These are phyloP conservation scores for Pseudognaphalium luteoalbum DNA, from an alignment of 129 eudicot genomes.

Conservation along the genomic window DNA sequence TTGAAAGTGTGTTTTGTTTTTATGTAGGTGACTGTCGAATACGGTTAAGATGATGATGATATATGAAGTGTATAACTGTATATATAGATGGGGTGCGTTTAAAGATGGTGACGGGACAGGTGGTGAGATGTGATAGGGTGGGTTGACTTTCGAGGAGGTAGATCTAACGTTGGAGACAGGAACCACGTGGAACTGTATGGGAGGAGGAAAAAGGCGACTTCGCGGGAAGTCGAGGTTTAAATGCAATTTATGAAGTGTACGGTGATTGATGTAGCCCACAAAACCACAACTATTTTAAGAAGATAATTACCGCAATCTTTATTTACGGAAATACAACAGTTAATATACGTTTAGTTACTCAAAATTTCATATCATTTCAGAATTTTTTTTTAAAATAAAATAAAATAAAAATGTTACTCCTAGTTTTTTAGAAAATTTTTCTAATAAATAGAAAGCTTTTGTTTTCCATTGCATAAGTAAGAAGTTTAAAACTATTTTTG, in stretches of 20 bases:
- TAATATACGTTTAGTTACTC: no score
- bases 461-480: no score
- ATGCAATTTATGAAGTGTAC: neutral
- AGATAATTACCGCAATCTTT: no score
- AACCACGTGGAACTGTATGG: constrained; percentile 42
- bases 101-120: constrained; percentile 34
- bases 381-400: no score
- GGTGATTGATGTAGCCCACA: constrained; percentile 19
- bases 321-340: no score
- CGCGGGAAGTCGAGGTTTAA: constrained; percentile 33
- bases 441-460: no score
- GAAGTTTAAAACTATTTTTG: no score
- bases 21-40: constrained; percentile 13
- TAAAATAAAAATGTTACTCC: no score
- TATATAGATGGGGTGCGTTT: constrained; percentile 29
- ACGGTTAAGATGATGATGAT: neutral
- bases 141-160: constrained; percentile 10
- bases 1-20: neutral
- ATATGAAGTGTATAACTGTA: neutral
- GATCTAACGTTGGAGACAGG: constrained; percentile 31
- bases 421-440: no score
- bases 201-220: constrained; percentile 41
- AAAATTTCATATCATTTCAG: no score
- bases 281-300: neutral
- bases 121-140: constrained; percentile 20